Evolutionary conservation across 2,329 filamentous ascomycete genomes (phyloP).

Genomic region (Elsinoe ampelina): DNA sequence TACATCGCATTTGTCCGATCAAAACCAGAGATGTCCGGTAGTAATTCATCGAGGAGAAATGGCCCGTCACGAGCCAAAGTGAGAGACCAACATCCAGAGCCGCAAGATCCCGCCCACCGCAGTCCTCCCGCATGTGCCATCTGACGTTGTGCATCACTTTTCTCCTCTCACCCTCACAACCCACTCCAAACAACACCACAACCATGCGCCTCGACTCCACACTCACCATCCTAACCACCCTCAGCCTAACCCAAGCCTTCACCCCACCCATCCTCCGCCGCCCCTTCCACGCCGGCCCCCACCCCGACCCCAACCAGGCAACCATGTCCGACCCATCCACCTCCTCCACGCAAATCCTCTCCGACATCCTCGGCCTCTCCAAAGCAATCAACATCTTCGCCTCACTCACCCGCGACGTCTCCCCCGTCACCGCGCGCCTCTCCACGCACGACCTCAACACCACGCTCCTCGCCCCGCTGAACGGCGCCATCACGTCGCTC

Average conservation of each 20-base stretch:
- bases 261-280: constrained; percentile 5
- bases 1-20: neutral
- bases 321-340: constrained; percentile 10
- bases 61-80: neutral
- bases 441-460: constrained; percentile 59
- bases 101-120: constrained; percentile 4
- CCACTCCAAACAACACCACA: neutral
- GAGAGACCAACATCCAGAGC: neutral
- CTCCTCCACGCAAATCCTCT: constrained; percentile 46
- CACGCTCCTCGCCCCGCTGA: constrained; percentile 79
- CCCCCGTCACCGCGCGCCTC: constrained; percentile 58
- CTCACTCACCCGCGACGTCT: constrained; percentile 66
- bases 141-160: neutral
- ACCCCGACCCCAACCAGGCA: neutral
- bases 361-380: constrained; percentile 73
- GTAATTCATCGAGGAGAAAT: neutral
- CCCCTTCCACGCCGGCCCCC: constrained; percentile 9
- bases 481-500: constrained; percentile 66
- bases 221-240: neutral
- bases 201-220: neutral
- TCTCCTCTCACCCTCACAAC: neutral
- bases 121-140: neutral
- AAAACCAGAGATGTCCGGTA: neutral
- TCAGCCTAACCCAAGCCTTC: neutral
- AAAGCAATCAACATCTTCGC: constrained; percentile 78